Percentiles rank a stretch among this genome's conserved stretches.
Evolutionary conservation across 2,329 filamentous ascomycete species (phyloP).

Genomic region (Colletotrichum lini): DNA sequence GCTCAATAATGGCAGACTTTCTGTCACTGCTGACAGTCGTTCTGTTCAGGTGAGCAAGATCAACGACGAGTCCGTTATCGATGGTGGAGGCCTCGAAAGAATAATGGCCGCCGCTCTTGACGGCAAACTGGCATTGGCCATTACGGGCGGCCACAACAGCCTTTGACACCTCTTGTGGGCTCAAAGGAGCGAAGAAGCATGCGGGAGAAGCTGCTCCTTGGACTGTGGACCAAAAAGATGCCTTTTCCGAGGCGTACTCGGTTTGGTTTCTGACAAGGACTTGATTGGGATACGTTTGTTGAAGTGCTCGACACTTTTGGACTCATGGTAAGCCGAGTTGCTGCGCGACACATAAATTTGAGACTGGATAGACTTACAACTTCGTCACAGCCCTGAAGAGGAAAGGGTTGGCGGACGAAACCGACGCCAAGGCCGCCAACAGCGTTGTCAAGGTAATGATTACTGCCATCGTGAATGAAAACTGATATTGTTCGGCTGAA

Average conservation of each 20-base stretch:
- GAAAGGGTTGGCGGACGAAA: not conserved
- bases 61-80: constrained; percentile 53
- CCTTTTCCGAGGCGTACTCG: not conserved
- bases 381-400: not conserved
- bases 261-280: not conserved
- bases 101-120: constrained; percentile 62
- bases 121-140: constrained; percentile 52
- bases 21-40: constrained; percentile 50
- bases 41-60: constrained; percentile 53
- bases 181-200: not conserved
- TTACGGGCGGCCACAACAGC: constrained; percentile 28
- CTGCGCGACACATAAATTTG: not conserved
- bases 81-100: constrained; percentile 57
- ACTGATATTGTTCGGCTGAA: too few species aligned
- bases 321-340: not conserved
- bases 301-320: not conserved
- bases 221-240: constrained; percentile 17
- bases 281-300: not conserved
- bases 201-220: not conserved
- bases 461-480: too few species aligned
- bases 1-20: constrained; percentile 51
- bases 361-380: not conserved
- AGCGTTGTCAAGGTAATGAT: too few species aligned
- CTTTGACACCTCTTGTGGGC: constrained; percentile 41
- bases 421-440: too few species aligned